Conservation (phyloP, 495 filamentous ascomycete species). For the Apodospora peruviana region DNA sequence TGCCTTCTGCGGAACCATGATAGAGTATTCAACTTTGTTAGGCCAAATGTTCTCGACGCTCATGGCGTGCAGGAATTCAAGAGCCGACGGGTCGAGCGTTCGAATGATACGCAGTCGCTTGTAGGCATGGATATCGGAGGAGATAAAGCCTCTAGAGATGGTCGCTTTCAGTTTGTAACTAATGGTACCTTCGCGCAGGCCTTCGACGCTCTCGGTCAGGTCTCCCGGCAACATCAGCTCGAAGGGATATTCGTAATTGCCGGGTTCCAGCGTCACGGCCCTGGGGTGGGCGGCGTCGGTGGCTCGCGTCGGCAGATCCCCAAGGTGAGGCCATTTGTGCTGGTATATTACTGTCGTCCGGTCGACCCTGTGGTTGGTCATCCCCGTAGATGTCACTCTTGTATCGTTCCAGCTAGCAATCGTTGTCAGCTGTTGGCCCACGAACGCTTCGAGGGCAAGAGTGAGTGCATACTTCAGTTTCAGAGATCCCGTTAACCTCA, state of each 20-base stretch:
- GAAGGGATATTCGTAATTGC: conserved; percentile 90
- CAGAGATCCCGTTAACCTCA: conserved; percentile 66
- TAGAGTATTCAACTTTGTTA: conserved; percentile 88
- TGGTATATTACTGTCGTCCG: conserved; percentile 36
- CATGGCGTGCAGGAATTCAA: conserved; percentile 83
- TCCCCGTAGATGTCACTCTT: conserved; percentile 42
- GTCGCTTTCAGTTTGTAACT: conserved; percentile 86
- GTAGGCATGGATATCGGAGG: conserved; percentile 69
- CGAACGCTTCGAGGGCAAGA: not conserved
- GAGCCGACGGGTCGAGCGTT: conserved; percentile 71
- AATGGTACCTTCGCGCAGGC: conserved; percentile 71
- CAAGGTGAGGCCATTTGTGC: conserved; percentile 45
- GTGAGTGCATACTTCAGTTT: conserved; percentile 54
- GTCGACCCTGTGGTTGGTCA: conserved; percentile 43
- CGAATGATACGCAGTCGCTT: conserved; percentile 83
- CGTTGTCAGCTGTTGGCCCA: conserved; percentile 5
- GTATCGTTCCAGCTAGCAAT: conserved; percentile 42
- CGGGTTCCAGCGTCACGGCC: conserved; percentile 60
- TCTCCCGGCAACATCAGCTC: conserved; percentile 69
- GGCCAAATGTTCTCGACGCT: conserved; percentile 94
- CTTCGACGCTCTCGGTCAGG: conserved; percentile 84
- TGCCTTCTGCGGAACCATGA: conserved; percentile 83
- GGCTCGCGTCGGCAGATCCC: conserved; percentile 22
- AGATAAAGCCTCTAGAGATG: conserved; percentile 71
- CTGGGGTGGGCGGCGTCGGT: conserved; percentile 16